Evolutionary conservation across 306 rosid genomes (phyloP), one percentile per base, ranked within the genome.

Genomic region (Boehmeria nivea): DNA sequence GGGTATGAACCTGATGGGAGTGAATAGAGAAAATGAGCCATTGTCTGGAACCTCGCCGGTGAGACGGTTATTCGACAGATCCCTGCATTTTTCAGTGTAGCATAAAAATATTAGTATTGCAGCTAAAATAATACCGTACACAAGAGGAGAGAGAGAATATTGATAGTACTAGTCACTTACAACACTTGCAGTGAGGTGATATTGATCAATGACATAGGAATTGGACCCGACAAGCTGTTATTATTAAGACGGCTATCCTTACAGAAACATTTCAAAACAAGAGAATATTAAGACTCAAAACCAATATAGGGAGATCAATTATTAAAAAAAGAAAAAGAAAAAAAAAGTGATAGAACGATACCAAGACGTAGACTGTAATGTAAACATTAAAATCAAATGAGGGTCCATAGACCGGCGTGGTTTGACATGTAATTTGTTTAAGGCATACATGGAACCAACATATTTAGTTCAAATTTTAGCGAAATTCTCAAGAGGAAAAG

Each of bases 161-260:
- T 51, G 16, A 64, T 52, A 65, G 27, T 49, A 59, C 68, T 43
- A 34, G 60, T 59, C 60, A 93, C 99, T 87, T 69, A 93, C 99
- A 93, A 61, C 51, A 93, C 99, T 93, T 91, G 99, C 61, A 91
- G 89, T 56, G 99, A 71, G 34, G 99, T 12, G 67, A 91, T 79
- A 75, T 91, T 91, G 51, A 89, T 91, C 89, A 91, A 68, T 24
- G 99, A 59, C 99, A 91, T 76, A 21, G 99, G 99, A 75, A 91
- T 91, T 13, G 80, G 86, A 58, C 99, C 99, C 8, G 63, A 54
- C 85, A 91, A 34, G 76, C 95, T 91, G 84, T 87, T 91, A 86
- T 93, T 87, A 78, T 93, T 87, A 65, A 93, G 96, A 81, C 99
- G 96, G 26, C 99, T 91, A 85, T 79, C 77, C 98, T 82, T 81